A percentile compares a stretch with the other conserved stretches of the same genome.
phyloP scores from a whole-genome alignment of 306 rosid genomes.

The Corylus heterophylla region DNA sequence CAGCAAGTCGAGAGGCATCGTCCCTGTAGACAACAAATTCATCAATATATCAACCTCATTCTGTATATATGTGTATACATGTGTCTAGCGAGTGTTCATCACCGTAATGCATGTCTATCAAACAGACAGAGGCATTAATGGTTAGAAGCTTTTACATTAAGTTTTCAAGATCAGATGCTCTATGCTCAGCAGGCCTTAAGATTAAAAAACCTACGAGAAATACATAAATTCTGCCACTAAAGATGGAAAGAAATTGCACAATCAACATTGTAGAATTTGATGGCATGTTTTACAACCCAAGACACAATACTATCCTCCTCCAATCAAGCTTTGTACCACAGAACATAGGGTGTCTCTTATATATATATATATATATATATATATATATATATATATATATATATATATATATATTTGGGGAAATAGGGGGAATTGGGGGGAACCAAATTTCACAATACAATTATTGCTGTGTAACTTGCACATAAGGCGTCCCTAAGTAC shows the following conservation, averaged over 20 bases:
- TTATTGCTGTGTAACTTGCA: no score
- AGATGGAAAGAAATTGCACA: not conserved
- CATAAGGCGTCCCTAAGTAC: no score
- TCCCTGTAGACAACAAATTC: conserved; percentile 53
- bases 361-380: not conserved
- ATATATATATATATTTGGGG: not conserved
- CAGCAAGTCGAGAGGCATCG: conserved; percentile 60
- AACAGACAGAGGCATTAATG: not conserved
- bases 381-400: not conserved
- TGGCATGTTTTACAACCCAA: not conserved
- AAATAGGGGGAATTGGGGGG: not conserved
- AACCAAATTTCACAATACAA: not conserved
- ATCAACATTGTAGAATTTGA: not conserved
- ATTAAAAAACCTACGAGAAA: not conserved
- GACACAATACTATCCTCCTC: not conserved
- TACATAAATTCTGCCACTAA: not conserved
- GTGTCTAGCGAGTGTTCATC: not conserved
- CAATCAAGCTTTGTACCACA: not conserved
- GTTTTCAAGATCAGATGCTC: not conserved
- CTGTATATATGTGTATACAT: not conserved
- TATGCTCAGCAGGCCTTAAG: not conserved
- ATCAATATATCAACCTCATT: conserved; percentile 2
- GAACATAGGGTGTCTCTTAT: not conserved
- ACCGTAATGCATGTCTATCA: not conserved
- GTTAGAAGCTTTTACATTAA: not conserved